phyloP scores from a whole-genome alignment of 495 filamentous ascomycete genomes.

The Coniosporium apollinis region DNA sequence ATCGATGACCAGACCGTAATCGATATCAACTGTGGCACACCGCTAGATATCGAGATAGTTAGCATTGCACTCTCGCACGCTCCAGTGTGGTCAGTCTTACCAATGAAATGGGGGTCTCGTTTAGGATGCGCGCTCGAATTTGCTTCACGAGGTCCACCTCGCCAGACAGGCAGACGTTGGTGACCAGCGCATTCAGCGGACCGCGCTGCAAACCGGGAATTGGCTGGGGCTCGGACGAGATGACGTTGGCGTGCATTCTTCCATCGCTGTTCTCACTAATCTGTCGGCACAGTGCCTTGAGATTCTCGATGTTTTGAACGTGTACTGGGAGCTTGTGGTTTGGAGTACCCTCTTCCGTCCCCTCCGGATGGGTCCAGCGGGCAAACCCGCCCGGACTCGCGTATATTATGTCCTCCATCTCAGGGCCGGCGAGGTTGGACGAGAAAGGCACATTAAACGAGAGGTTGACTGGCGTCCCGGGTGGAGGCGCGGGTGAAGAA shows the following conservation, averaged over 20 bases:
- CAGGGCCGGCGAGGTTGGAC: slow-evolving; percentile 76
- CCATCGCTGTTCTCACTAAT: slow-evolving; percentile 54
- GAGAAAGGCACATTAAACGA: slow-evolving; percentile 94
- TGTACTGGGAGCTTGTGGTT: slow-evolving; percentile 81
- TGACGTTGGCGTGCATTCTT: slow-evolving; percentile 63
- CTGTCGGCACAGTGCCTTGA: slow-evolving; percentile 61
- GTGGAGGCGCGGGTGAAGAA: slow-evolving; percentile 31
- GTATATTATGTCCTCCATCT: slow-evolving; percentile 80
- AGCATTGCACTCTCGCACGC: slow-evolving; percentile 1
- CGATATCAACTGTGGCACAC: slow-evolving; percentile 82
- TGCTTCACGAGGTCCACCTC: slow-evolving; percentile 67
- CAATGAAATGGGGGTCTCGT: slow-evolving; percentile 72
- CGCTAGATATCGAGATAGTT: slow-evolving; percentile 37
- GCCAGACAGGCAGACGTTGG: slow-evolving; percentile 79
- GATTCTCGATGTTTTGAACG: slow-evolving; percentile 57
- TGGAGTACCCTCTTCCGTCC: slow-evolving; percentile 61
- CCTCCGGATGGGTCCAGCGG: slow-evolving; percentile 83
- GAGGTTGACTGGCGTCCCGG: slow-evolving; percentile 34
- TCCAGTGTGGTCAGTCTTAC: slow-evolving; percentile 34
- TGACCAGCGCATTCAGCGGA: slow-evolving; percentile 55
- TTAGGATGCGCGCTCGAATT: slow-evolving; percentile 70
- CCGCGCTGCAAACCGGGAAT: slow-evolving; percentile 46
- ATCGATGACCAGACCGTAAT: slow-evolving; percentile 74
- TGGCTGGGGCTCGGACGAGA: slow-evolving; percentile 65
- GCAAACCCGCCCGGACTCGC: slow-evolving; percentile 66